A percentile compares a stretch with the other conserved stretches of the same genome.
phyloP scores from a whole-genome alignment of 805 yeast genomes.

The Monosporozyma servazzii region DNA sequence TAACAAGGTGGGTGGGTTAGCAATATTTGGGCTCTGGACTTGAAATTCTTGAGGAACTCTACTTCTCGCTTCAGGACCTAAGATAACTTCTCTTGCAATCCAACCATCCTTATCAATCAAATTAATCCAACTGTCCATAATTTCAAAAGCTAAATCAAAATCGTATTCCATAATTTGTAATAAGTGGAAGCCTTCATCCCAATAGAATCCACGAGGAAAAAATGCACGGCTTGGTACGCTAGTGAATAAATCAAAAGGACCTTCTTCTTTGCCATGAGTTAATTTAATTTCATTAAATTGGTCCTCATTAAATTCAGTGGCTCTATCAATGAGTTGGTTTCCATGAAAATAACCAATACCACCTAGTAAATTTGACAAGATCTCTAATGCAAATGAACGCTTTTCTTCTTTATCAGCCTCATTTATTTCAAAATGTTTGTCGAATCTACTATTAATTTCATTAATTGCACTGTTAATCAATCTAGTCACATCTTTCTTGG shows the following conservation, averaged over 20 bases:
- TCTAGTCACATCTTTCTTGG: slow-evolving; percentile 13
- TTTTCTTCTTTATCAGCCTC: slow-evolving; percentile 33
- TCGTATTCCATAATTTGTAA: slow-evolving; percentile 77
- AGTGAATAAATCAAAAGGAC: slow-evolving; percentile 69
- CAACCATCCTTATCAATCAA: slow-evolving; percentile 76
- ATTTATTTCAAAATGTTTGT: slow-evolving; percentile 39
- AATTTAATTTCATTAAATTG: slow-evolving; percentile 48
- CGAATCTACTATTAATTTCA: slow-evolving; percentile 35
- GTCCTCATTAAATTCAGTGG: slow-evolving; percentile 58
- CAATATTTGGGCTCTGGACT: slow-evolving; percentile 80
- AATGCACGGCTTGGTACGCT: slow-evolving; percentile 88
- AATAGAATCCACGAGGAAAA: slow-evolving; percentile 93
- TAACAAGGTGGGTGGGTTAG: slow-evolving; percentile 93
- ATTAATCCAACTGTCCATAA: slow-evolving; percentile 78
- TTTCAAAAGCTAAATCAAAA: slow-evolving; percentile 69
- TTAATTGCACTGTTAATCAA: slow-evolving; percentile 16
- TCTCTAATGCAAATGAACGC: slow-evolving; percentile 59
- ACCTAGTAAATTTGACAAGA: slow-evolving; percentile 76
- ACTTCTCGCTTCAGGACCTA: slow-evolving; percentile 84
- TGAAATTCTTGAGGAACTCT: slow-evolving; percentile 79
- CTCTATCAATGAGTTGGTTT: slow-evolving; percentile 69
- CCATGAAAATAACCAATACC: slow-evolving; percentile 89
- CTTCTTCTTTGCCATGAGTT: slow-evolving; percentile 50
- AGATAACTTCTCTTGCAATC: slow-evolving; percentile 92
- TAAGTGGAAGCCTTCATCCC: slow-evolving; percentile 98